Base-by-base conservation (phyloP, 306 rosid genomes). In the Dalbergia cochinchinensis region DNA sequence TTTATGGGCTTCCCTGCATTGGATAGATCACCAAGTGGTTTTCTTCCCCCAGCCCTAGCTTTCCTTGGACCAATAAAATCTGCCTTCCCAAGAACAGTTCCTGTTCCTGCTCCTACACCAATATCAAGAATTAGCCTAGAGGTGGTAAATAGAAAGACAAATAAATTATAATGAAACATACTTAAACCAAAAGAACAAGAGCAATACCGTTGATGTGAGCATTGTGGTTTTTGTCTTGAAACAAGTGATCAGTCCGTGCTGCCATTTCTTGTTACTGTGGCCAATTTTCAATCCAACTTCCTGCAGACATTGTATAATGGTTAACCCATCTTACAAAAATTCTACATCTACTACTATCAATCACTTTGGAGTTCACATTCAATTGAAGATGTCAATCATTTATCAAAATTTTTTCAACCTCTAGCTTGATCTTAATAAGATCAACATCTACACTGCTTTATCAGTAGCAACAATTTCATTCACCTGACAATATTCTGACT, bases 21-120 rank as follows among this genome's bases (percentile, higher is more conserved):
- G 7, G 93, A 89, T 41, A 91, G 58, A 81, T 91, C 93, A 61
- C 96, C 87, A 11, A 89, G 90, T 13, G 96, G 92, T 75, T 91
- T 89, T 82, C 92, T 89, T 64, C 88, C 92, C 53, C 87, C 89
- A 80, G 80, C 79, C 81, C 88, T 78, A 37, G 4, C 16, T 83
- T 92, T 90, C 82, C 37, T 78, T 75, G 79, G 85, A 48, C 85
- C 78, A 26, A 78, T 19, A 3, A 59, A 59, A 73, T 85, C 81
- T 15, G 65, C 76, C 83, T 89, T 92, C 58, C 85, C 85, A 44
- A 73, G 66, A 65, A 81, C 59, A 82, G 88, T 68, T 51, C 78
- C 69, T 60, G 88, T 71, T 51, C 78, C 69, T 60, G 79, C 50
- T 48, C 90, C 97, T 92, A 84, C 77, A 53, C 66, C 76, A 66